These are phyloP conservation scores for Beta corolliflora DNA, from an alignment of 179 eudicot genomes.

Conservation along the genomic window DNA sequence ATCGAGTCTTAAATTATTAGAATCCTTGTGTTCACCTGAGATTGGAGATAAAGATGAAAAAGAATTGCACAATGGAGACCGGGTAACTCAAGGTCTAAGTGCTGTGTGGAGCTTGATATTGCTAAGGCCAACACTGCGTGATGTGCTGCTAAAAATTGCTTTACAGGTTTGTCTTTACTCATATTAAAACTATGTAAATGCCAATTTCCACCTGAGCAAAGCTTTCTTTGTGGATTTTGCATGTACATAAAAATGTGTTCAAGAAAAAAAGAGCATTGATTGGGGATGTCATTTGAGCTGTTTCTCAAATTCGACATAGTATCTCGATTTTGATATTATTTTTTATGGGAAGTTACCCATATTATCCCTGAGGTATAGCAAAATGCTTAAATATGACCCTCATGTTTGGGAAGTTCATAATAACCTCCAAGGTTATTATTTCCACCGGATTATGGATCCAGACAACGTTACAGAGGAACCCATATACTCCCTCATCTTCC, in stretches of 20 bases:
- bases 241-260: neutral
- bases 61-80: conserved; percentile 76
- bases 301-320: neutral
- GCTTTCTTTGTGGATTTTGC: neutral
- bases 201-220: neutral
- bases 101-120: conserved; percentile 84
- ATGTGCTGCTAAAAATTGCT: conserved; percentile 72
- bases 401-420: neutral
- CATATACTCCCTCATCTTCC: neutral
- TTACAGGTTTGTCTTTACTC: conserved; percentile 60
- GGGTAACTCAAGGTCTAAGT: conserved; percentile 97
- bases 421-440: neutral
- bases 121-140: conserved; percentile 80
- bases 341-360: neutral
- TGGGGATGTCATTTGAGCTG: too few relatives aligned
- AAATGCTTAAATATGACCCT: neutral
- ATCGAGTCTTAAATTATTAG: conserved; percentile 68
- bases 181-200: neutral
- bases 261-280: too few relatives aligned
- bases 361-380: neutral
- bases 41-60: conserved; percentile 60
- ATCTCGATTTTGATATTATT: neutral
- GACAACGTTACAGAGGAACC: neutral
- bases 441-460: neutral
- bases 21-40: conserved; percentile 75